Base-by-base conservation (phyloP, 1,284 basidiomycete species). In the Caloboletus firmus region DNA sequence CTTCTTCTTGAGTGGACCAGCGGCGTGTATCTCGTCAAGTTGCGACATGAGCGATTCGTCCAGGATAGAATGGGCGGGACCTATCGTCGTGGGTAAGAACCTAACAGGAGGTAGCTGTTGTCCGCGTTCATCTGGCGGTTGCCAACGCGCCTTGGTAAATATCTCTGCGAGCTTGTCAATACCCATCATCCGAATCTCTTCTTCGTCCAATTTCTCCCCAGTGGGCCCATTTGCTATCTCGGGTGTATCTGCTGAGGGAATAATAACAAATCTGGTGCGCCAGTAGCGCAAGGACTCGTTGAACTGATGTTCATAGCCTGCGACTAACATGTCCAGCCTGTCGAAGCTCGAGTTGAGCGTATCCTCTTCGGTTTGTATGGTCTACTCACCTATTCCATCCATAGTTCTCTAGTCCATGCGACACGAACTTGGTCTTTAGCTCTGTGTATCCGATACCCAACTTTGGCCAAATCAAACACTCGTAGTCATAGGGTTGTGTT, bases 191-290 rank as follows among this genome's bases (percentile, higher is more conserved):
- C 93, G 85, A 17, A 89, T 85, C 72, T 98, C 95, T 68, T 95
- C 91, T 32, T 93, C 88, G 61, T 89, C 85, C 52, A 93, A 80
- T 56, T 78, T 79, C 69, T 93, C 91, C 6, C 85, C 88, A 0
- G 75, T 75, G 0, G 83, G 80, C 1, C 83, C 85, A 18, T 79
- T 75, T 49, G 72, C 81, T 12, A 77, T 72, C 42, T 72, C 75
- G 9, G 84, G 90, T 34, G 81, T 79, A 53, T 87, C 87, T 11
- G 84, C 79, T 0, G 91, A 87, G 0, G 96, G 96, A 44, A 98
- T 91, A 18, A 99, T 84, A 24, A 98, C 82, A 67, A 98, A 97
- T n/a, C 95, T 82, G 0, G 95, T 97, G 7, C 95, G 83, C 93
- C 95, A 98, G 67, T 96, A 97, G 42, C 90, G 83, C 43, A 94